Percentiles rank a stretch among this genome's conserved stretches.
These are phyloP conservation scores for Artomyces pyxidatus DNA, from an alignment of 768 basidiomycete species.

Conservation along the genomic window DNA sequence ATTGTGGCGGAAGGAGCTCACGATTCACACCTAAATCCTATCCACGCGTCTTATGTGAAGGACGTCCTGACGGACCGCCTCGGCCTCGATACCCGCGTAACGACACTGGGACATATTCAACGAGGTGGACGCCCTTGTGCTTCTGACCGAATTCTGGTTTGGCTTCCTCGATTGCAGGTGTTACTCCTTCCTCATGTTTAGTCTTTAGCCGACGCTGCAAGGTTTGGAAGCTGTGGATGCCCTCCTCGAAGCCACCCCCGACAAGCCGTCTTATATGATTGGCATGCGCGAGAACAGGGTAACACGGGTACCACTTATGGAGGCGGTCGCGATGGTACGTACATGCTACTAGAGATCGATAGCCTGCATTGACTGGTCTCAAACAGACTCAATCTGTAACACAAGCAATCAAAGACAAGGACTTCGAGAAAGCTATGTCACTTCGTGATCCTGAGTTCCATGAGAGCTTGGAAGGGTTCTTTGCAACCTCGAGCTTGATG, in stretches of 20 bases:
- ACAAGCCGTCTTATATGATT: conserved; percentile 96
- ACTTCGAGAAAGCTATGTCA: conserved; percentile 83
- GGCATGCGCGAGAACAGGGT: conserved; percentile 95
- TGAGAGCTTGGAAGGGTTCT: conserved; percentile 84
- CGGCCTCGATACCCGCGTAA: conserved; percentile 91
- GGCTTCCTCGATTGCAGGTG: conserved; percentile 15
- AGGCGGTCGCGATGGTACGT: conserved; percentile 81
- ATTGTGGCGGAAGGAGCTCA: conserved; percentile 97
- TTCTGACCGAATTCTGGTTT: conserved; percentile 82
- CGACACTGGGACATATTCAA: conserved; percentile 94
- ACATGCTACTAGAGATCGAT: not conserved
- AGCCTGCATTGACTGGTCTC: not conserved
- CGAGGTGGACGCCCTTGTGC: conserved; percentile 93
- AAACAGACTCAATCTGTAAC: conserved; percentile 79
- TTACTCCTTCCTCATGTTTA: not conserved
- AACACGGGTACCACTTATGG: conserved; percentile 81
- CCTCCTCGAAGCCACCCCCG: conserved; percentile 75
- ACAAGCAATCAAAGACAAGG: conserved; percentile 67
- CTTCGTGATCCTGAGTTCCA: conserved; percentile 87
- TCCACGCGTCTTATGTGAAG: conserved; percentile 86
- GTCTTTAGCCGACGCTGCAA: conserved; percentile 82
- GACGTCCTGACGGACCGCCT: conserved; percentile 79
- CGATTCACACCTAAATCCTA: conserved; percentile 83
- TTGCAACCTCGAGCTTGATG: conserved; percentile 57
- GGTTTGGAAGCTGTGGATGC: conserved; percentile 90